phyloP scores from a whole-genome alignment of 257 asterid genomes.

The Mitragyna speciosa region DNA sequence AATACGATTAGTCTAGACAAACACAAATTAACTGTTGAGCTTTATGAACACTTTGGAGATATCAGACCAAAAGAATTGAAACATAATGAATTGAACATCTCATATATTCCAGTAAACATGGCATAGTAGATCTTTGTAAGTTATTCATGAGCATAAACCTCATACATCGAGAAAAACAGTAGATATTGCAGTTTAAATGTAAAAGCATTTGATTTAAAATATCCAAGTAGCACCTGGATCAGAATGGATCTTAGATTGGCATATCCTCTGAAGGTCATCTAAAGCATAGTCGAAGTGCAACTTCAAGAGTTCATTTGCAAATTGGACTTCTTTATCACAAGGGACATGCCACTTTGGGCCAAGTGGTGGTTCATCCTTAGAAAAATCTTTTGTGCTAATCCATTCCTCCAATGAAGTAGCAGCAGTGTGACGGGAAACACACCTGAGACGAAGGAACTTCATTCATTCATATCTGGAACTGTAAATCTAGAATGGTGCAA shows the following conservation, averaged over 20 bases:
- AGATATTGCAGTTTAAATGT: not conserved
- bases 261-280: constrained; percentile 74
- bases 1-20: not conserved
- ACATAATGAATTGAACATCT: not conserved
- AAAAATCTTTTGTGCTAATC: constrained; percentile 74
- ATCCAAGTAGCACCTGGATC: constrained; percentile 68
- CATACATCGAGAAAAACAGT: not conserved
- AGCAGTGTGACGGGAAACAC: constrained; percentile 59
- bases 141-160: not conserved
- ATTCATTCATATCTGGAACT: not conserved
- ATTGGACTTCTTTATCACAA: constrained; percentile 67
- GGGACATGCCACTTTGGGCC: constrained; percentile 96
- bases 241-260: constrained; percentile 81
- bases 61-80: not conserved
- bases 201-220: constrained; percentile 10
- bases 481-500: not conserved
- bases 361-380: constrained; percentile 47
- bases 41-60: not conserved
- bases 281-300: constrained; percentile 85
- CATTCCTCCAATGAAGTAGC: constrained; percentile 78
- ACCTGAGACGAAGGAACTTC: constrained; percentile 50
- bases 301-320: constrained; percentile 86
- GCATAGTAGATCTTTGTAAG: not conserved
- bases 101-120: not conserved
- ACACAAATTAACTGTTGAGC: not conserved